Percentiles rank a stretch among this genome's conserved stretches.
Evolutionary conservation across 2,329 filamentous ascomycete species (phyloP).

Genomic region (Cercospora brassicicola): DNA sequence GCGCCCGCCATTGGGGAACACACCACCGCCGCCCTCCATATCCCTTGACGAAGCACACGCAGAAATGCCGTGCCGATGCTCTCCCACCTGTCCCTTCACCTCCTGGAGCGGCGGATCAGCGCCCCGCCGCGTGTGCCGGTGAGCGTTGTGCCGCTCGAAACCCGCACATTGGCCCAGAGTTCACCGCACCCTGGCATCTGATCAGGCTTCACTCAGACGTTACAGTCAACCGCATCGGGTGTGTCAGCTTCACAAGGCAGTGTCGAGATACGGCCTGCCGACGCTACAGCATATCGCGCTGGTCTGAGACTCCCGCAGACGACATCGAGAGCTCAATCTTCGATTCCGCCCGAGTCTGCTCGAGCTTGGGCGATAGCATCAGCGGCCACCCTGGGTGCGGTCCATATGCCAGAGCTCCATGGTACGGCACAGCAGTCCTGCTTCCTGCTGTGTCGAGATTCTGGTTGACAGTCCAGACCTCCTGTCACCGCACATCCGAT

Average conservation of each 20-base stretch:
- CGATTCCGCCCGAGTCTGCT: background rate
- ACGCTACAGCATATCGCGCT: background rate
- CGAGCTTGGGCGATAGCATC: background rate
- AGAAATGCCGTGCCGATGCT: background rate
- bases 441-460: background rate
- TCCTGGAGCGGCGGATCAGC: background rate
- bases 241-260: background rate
- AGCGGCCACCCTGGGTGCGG: background rate
- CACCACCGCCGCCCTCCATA: background rate
- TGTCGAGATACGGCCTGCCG: background rate
- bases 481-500: background rate
- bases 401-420: background rate
- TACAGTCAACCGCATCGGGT: background rate
- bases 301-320: background rate
- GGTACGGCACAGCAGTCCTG: background rate
- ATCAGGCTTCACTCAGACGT: background rate
- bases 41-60: background rate
- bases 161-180: background rate
- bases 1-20: conserved; percentile 3
- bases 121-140: background rate
- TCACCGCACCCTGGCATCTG: background rate
- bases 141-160: background rate
- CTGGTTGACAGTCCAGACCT: background rate
- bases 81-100: background rate
- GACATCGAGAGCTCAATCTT: background rate